A percentile compares a stretch with the other conserved stretches of the same genome.
Conservation (phyloP, 805 yeast species). For the Starmerella khaoyaiensis region DNA sequence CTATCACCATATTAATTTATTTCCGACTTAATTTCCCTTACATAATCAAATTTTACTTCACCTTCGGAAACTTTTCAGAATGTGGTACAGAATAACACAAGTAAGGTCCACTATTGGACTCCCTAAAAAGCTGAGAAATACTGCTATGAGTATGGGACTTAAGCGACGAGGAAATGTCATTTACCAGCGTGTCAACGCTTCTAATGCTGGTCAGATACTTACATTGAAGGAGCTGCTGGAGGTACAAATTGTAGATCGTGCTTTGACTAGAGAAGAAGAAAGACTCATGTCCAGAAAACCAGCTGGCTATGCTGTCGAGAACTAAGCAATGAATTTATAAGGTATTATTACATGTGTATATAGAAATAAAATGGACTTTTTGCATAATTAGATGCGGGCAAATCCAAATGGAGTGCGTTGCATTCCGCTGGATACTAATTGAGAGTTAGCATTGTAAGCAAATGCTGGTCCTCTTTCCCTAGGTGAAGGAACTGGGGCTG, state of each 20-base stretch:
- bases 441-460: conserved; percentile 16
- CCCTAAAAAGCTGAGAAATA: conserved; percentile 52
- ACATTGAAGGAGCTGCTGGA: conserved; percentile 74
- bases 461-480: conserved; percentile 17
- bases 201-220: conserved; percentile 73
- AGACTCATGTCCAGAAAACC: conserved; percentile 24
- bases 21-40: too few relatives aligned
- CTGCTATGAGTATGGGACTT: conserved; percentile 63
- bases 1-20: too few relatives aligned
- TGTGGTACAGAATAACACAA: conserved; percentile 46
- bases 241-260: conserved; percentile 56
- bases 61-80: too few relatives aligned
- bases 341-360: not conserved
- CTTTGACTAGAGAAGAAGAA: conserved; percentile 38
- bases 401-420: conserved; percentile 6
- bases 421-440: conserved; percentile 3
- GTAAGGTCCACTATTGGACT: conserved; percentile 74
- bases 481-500: conserved; percentile 24
- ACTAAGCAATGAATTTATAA: too few relatives aligned
- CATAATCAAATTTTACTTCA: too few relatives aligned
- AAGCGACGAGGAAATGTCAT: conserved; percentile 58
- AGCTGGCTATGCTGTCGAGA: conserved; percentile 24
- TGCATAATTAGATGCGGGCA: conserved; percentile 3
- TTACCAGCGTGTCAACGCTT: conserved; percentile 60
- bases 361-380: not conserved